phyloP scores from a whole-genome alignment of 805 yeast species.

The Metschnikowia gruessii region DNA sequence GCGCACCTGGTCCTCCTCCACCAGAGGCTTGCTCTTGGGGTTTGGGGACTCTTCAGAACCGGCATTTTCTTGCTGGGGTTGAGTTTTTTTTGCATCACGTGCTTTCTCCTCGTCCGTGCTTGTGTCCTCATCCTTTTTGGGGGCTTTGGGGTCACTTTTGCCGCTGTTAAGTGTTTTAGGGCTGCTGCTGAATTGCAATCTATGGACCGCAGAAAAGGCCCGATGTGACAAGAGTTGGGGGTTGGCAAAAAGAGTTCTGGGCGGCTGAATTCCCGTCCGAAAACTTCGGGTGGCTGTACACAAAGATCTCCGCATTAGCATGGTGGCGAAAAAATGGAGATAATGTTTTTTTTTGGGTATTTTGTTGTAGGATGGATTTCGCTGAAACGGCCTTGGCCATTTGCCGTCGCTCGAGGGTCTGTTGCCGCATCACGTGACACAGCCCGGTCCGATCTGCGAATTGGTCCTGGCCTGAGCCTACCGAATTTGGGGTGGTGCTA shows the following conservation, averaged over 20 bases:
- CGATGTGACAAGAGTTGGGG: constrained; percentile 2
- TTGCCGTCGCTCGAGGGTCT: constrained; percentile 7
- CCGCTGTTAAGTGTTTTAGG: background rate
- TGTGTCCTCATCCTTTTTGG: background rate
- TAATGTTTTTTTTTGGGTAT: background rate
- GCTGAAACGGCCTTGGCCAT: background rate
- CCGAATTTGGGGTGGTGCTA: no score
- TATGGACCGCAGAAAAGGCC: constrained; percentile 8
- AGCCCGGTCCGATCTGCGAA: no score
- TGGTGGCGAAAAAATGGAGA: background rate
- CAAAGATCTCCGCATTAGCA: constrained; percentile 9
- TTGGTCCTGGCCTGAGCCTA: no score
- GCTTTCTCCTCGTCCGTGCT: constrained; percentile 2
- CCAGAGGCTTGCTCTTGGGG: constrained; percentile 21
- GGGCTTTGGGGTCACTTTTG: background rate
- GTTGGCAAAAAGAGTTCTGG: background rate
- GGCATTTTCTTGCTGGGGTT: constrained; percentile 14
- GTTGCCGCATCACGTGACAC: constrained; percentile 4
- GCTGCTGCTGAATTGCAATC: constrained; percentile 8
- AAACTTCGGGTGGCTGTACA: background rate
- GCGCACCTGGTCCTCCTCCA: constrained; percentile 33
- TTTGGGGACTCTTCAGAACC: constrained; percentile 25
- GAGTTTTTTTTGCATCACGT: background rate
- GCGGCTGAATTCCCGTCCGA: background rate
- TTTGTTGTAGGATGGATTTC: background rate